Percentiles rank a stretch among this genome's conserved stretches.
Evolutionary conservation across 2,329 filamentous ascomycete genomes (phyloP).

Genomic region (Penicillium sp.): DNA sequence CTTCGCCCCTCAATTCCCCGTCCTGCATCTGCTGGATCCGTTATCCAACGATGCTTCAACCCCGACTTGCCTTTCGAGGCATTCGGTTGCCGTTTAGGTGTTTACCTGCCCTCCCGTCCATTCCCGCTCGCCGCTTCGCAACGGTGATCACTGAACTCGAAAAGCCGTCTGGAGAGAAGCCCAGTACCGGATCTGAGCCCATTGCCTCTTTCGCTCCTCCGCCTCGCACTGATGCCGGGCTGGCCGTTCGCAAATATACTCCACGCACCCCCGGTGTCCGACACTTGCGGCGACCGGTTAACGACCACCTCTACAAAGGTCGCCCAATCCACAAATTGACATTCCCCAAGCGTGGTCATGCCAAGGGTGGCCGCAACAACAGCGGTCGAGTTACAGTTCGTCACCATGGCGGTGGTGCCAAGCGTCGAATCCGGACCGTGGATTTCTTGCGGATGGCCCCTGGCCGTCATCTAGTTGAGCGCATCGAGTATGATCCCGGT

Average conservation of each 20-base stretch:
- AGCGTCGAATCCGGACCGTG: slow-evolving; percentile 83
- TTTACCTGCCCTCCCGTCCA: slow-evolving; percentile 36
- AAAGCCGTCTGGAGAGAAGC: slow-evolving; percentile 25
- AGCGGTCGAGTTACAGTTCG: slow-evolving; percentile 79
- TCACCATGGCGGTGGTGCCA: slow-evolving; percentile 86
- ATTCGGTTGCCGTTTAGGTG: slow-evolving; percentile 47
- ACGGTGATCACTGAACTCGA: slow-evolving; percentile 41
- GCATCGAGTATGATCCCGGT: slow-evolving; percentile 93
- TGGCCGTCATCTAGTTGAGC: slow-evolving; percentile 81
- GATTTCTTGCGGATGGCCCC: slow-evolving; percentile 77
- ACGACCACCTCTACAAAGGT: slow-evolving; percentile 96
- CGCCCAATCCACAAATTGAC: slow-evolving; percentile 77
- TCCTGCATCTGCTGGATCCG: neutral
- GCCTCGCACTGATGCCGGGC: slow-evolving; percentile 37
- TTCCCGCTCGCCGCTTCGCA: slow-evolving; percentile 50
- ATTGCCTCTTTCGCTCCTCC: slow-evolving; percentile 43
- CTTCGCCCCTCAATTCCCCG: neutral
- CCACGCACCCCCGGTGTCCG: slow-evolving; percentile 87
- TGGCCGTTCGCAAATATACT: slow-evolving; percentile 75
- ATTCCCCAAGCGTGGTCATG: slow-evolving; percentile 85
- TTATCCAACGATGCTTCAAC: slow-evolving; percentile 56
- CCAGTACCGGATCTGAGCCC: slow-evolving; percentile 35
- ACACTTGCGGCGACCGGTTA: slow-evolving; percentile 86
- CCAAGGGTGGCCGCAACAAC: slow-evolving; percentile 87
- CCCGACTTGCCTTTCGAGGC: slow-evolving; percentile 55